phyloP scores from a whole-genome alignment of 2,329 filamentous ascomycete genomes.

The Hymenoscyphus infarciens region DNA sequence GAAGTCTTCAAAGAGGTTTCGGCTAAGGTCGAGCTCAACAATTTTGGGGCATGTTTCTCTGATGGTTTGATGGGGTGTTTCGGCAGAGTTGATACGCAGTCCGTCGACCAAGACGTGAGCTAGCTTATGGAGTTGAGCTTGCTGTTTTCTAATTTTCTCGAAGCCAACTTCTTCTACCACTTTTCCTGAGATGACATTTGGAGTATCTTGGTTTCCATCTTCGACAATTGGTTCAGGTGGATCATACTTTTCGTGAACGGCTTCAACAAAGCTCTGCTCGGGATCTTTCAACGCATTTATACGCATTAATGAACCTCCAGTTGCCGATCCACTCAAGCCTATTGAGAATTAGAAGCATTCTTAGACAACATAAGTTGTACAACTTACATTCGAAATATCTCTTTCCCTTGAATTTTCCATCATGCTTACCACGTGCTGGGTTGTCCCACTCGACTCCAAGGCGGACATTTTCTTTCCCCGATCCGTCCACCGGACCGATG shows the following conservation, averaged over 20 bases:
- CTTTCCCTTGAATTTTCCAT: slow-evolving; percentile 74
- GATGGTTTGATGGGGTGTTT: slow-evolving; percentile 41
- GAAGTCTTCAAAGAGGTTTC: slow-evolving; percentile 73
- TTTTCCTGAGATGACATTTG: slow-evolving; percentile 63
- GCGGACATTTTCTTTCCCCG: slow-evolving; percentile 65
- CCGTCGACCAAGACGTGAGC: slow-evolving; percentile 80
- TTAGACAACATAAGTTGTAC: slow-evolving; percentile 5
- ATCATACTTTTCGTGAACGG: slow-evolving; percentile 80
- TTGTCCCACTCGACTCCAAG: slow-evolving; percentile 98
- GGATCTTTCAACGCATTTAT: slow-evolving; percentile 67
- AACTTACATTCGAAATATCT: slow-evolving; percentile 78
- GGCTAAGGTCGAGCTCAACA: slow-evolving; percentile 76
- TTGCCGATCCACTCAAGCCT: slow-evolving; percentile 60
- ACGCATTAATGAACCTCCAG: slow-evolving; percentile 82
- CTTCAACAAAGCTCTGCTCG: slow-evolving; percentile 71
- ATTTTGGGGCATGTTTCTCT: slow-evolving; percentile 60
- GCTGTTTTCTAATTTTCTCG: slow-evolving; percentile 80
- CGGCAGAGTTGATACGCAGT: slow-evolving; percentile 52
- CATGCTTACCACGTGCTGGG: slow-evolving; percentile 78
- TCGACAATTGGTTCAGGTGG: slow-evolving; percentile 38
- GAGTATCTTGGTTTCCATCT: slow-evolving; percentile 49
- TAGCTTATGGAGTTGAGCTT: slow-evolving; percentile 74
- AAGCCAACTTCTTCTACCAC: slow-evolving; percentile 92
- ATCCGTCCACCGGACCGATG: slow-evolving; percentile 71
- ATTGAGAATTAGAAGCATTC: slow-evolving; percentile 6